Conservation (phyloP, 129 eudicot genomes). For the Centrapalus pauciflorus region DNA sequence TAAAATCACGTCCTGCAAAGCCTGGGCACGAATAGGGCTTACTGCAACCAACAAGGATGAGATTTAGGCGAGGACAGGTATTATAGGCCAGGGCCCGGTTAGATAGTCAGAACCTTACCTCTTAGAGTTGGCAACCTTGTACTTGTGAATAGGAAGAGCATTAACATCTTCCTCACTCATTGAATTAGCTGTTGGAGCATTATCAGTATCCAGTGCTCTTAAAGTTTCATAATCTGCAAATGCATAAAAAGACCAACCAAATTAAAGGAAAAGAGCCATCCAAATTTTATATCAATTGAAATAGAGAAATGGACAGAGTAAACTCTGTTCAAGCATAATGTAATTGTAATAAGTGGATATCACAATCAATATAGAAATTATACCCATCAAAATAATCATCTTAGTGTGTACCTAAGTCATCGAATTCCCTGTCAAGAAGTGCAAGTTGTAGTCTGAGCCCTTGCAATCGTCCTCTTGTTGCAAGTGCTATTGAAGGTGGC, state of each 20-base stretch:
- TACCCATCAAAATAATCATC: not conserved
- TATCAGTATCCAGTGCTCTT: slow-evolving; percentile 83
- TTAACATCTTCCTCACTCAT: slow-evolving; percentile 96
- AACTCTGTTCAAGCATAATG: not conserved
- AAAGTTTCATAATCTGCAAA: slow-evolving; percentile 87
- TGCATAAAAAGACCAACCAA: not conserved
- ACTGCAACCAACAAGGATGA: too few species aligned
- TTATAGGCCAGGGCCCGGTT: too few species aligned
- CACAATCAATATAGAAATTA: not conserved
- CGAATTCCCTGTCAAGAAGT: slow-evolving; percentile 94
- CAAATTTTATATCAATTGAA: not conserved
- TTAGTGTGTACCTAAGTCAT: slow-evolving; percentile 64
- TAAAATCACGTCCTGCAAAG: too few species aligned
- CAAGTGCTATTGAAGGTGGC: slow-evolving; percentile 91
- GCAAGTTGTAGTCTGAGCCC: slow-evolving; percentile 97
- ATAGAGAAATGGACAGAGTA: not conserved
- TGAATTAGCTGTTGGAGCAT: slow-evolving; percentile 57
- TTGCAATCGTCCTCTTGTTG: slow-evolving; percentile 82
- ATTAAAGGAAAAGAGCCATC: not conserved
- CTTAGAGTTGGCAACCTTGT: slow-evolving; percentile 51
- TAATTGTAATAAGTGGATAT: not conserved
- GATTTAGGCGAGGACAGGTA: too few species aligned
- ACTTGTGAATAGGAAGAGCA: slow-evolving; percentile 90
- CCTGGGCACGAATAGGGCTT: too few species aligned
- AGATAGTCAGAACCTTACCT: too few species aligned